phyloP scores from a whole-genome alignment of 805 yeast genomes.

The Yamadazyma kitorensis region DNA sequence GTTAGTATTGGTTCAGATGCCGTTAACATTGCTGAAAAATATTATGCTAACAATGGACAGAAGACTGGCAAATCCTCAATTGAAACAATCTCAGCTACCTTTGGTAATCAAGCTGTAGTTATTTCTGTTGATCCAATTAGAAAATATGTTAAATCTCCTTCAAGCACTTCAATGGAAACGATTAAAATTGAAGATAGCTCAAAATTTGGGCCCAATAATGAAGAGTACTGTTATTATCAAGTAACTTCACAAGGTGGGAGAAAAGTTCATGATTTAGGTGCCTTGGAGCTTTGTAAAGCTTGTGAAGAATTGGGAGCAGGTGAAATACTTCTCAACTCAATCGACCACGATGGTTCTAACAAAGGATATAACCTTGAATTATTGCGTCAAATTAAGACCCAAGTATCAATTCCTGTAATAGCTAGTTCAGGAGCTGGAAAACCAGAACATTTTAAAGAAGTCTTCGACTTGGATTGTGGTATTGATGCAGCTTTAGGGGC shows the following conservation, averaged over 20 bases:
- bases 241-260: constrained; percentile 98
- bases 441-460: constrained; percentile 88
- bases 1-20: constrained; percentile 99
- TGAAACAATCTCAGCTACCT: constrained; percentile 86
- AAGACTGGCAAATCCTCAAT: constrained; percentile 82
- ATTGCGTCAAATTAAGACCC: constrained; percentile 69
- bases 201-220: constrained; percentile 78
- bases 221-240: constrained; percentile 87
- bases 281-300: constrained; percentile 81
- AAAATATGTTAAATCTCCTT: constrained; percentile 65
- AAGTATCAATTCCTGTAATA: constrained; percentile 87
- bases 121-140: constrained; percentile 98
- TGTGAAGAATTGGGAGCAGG: constrained; percentile 96
- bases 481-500: constrained; percentile 99
- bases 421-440: constrained; percentile 98
- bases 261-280: constrained; percentile 81
- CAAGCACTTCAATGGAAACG: constrained; percentile 57
- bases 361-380: constrained; percentile 91
- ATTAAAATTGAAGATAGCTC: constrained; percentile 55
- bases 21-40: constrained; percentile 84
- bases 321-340: constrained; percentile 87
- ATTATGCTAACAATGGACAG: constrained; percentile 52
- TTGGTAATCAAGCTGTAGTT: constrained; percentile 97
- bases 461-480: constrained; percentile 65
- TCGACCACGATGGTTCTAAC: constrained; percentile 95